A percentile compares a stretch with the other conserved stretches of the same genome.
Evolutionary conservation across 192 early-diverging fungal genomes (phyloP).

Genomic region (Linnemannia exigua): DNA sequence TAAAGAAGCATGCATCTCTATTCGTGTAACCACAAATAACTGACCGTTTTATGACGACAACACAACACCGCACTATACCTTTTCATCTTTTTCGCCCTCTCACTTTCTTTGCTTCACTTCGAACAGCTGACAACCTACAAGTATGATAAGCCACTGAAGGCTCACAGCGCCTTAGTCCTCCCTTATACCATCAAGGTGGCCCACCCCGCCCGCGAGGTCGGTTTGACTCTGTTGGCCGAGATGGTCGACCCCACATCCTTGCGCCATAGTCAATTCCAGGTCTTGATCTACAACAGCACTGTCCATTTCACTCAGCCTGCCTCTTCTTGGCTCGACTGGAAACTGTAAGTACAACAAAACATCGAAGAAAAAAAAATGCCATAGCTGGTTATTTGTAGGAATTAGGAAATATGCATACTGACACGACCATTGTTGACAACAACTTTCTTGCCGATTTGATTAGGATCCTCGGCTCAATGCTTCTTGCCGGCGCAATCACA

Average conservation of each 20-base stretch:
- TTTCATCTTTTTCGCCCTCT: background rate
- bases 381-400: no score
- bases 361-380: no score
- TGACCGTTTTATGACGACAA: background rate
- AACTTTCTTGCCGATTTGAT: no score
- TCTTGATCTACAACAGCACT: slow-evolving; percentile 6
- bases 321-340: background rate
- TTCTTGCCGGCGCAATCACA: background rate
- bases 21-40: background rate
- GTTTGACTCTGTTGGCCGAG: slow-evolving; percentile 5
- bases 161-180: slow-evolving; percentile 6
- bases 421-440: no score
- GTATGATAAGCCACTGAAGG: slow-evolving; percentile 5
- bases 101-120: background rate
- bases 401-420: no score
- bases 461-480: slow-evolving; percentile 1
- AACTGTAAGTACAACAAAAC: slow-evolving; percentile 4
- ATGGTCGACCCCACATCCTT: background rate
- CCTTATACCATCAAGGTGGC: background rate
- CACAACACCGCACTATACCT: no score
- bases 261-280: background rate
- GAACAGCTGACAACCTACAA: background rate
- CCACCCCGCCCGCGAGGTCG: background rate
- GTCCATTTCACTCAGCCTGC: slow-evolving; percentile 5
- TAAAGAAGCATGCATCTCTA: background rate